Evolutionary conservation across 805 yeast genomes (phyloP).

Genomic region (Yamadazyma sp.): DNA sequence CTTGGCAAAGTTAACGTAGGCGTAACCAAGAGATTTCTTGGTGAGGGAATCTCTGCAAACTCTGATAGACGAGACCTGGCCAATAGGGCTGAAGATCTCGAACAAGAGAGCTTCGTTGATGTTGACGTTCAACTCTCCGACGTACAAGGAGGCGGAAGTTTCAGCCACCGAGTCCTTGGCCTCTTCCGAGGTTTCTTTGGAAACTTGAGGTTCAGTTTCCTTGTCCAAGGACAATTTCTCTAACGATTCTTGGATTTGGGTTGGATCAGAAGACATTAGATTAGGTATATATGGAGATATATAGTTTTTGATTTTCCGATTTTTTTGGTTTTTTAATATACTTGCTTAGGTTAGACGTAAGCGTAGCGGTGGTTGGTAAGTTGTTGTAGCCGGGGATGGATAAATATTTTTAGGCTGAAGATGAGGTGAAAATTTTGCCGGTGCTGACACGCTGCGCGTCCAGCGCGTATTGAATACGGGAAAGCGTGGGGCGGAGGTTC

Average conservation of each 20-base stretch:
- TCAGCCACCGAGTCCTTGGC: slow-evolving; percentile 46
- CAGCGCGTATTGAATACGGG: too few species aligned
- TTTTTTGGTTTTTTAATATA: slow-evolving; percentile 16
- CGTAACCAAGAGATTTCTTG: slow-evolving; percentile 96
- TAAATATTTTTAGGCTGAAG: slow-evolving; percentile 2
- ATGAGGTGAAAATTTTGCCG: slow-evolving; percentile 13
- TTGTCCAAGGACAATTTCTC: slow-evolving; percentile 47
- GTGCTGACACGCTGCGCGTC: slow-evolving; percentile 4
- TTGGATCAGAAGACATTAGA: slow-evolving; percentile 34
- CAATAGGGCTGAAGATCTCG: slow-evolving; percentile 92
- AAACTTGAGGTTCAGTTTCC: slow-evolving; percentile 23
- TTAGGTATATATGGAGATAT: slow-evolving; percentile 16
- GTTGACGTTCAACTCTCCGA: slow-evolving; percentile 91
- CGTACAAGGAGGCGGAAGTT: slow-evolving; percentile 84
- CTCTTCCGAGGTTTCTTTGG: slow-evolving; percentile 23
- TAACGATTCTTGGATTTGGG: slow-evolving; percentile 46
- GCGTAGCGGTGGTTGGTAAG: too few species aligned
- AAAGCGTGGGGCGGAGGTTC: too few species aligned
- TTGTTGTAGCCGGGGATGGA: too few species aligned
- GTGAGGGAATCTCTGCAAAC: slow-evolving; percentile 98
- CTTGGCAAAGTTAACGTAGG: slow-evolving; percentile 94
- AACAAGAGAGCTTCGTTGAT: slow-evolving; percentile 93
- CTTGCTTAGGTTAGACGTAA: too few species aligned
- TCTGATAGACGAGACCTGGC: slow-evolving; percentile 94
- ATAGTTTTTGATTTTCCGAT: slow-evolving; percentile 12